Evolutionary conservation across 2,329 filamentous ascomycete genomes (phyloP), one percentile per base, ranked within the genome.

Genomic region (Metarhizium humberi): DNA sequence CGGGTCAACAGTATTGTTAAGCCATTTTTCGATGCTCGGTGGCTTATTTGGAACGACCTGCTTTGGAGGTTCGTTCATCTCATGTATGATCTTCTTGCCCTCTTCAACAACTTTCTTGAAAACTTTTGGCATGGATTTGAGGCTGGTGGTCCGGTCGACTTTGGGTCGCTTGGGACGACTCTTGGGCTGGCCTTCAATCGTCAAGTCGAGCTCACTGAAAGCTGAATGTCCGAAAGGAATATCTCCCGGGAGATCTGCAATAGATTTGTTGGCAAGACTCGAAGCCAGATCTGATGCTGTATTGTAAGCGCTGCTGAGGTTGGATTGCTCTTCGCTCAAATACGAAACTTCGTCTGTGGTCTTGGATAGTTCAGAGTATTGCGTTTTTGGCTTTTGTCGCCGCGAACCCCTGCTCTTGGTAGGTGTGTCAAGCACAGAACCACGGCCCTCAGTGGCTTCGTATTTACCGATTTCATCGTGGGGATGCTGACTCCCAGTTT

Each of bases 161-260:
- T 80, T 79, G 34, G 71, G 68, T 25, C 68, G 68, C 64, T 74
- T 71, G 42, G 66, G 62, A 56, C 64, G 66, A 55, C 72, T 75
- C 32, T 70, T 68, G n/a, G 74, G 70, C 53, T 78, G 71, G 6
- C 75, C 74, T 20, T 75, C 73, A 1, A 78, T 63, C 1, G 81
- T 76, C 1, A 86, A 66, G 53, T 85, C 82, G 6, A 86, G 71
- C 61, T 82, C 81, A 60, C 81, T 86, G 60, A 86, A 86, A n/a
- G 83, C 83, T 18, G 83, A 86, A 59, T 80, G 80, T 6, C 83
- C 83, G 64, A 85, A 78, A 0, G 82, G 82, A 51, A 86, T 84
- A 13, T 86, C 82, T 10, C 70, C 71, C 2, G 69, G 64, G 14
- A 73, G 80, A 42, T 85, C 81, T 16, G 80, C 80, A 38, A 85